Evolutionary conservation across 116 monocot genomes (phyloP).

Genomic region (Cymodocea nodosa): DNA sequence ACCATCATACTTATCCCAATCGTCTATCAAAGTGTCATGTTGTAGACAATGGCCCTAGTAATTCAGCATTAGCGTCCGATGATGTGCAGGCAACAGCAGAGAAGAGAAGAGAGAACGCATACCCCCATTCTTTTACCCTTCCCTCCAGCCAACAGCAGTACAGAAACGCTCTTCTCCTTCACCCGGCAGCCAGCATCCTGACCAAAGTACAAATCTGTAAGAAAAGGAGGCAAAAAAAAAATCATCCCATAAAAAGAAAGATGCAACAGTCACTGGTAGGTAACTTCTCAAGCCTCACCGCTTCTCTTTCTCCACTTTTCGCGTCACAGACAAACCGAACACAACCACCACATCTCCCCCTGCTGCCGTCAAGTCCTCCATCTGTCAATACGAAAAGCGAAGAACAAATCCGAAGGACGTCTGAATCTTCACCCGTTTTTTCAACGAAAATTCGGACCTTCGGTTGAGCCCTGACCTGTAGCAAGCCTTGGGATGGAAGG

Average conservation of each 20-base stretch:
- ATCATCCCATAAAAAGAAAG: background rate
- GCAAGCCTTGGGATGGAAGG: no score
- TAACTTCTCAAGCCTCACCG: background rate
- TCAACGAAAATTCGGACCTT: no score
- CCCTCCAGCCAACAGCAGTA: conserved; percentile 83
- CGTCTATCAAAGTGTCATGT: no score
- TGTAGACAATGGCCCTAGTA: background rate
- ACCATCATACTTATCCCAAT: no score
- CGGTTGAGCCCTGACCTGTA: no score
- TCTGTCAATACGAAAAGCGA: background rate
- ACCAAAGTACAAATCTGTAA: background rate
- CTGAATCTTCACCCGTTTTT: background rate
- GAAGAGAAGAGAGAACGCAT: background rate
- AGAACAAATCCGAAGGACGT: background rate
- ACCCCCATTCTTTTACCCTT: conserved; percentile 94
- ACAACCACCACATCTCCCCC: background rate
- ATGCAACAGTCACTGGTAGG: background rate
- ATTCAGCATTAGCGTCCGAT: background rate
- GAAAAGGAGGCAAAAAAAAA: background rate
- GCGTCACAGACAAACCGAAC: background rate
- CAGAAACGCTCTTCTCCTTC: conserved; percentile 79
- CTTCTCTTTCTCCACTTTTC: background rate
- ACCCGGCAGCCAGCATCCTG: conserved; percentile 19
- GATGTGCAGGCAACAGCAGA: background rate
- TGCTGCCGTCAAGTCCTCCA: conserved; percentile 2